These are phyloP conservation scores for Hyaloperonospora arabidopsidis DNA, from an alignment of 352 stramenopile species.

Conservation along the genomic window DNA sequence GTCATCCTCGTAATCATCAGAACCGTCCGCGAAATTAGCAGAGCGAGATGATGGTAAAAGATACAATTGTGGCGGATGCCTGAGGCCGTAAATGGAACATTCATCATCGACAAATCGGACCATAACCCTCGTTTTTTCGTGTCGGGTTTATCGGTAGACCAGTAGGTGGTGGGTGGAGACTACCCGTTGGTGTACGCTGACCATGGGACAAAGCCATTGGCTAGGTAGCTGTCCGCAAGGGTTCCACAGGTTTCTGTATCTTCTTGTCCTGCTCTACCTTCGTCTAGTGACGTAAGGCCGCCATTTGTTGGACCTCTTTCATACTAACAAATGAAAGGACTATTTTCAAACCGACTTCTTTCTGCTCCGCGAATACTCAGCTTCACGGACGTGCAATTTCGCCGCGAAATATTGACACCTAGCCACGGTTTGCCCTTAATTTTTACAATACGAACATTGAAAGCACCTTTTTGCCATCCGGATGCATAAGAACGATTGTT, in stretches of 20 bases:
- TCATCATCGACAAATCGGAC: too few relatives aligned
- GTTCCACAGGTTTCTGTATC: neutral
- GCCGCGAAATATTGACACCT: neutral
- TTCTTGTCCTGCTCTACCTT: neutral
- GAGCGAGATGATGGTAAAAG: too few relatives aligned
- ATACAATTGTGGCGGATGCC: too few relatives aligned
- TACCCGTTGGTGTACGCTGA: neutral
- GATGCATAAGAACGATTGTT: too few relatives aligned
- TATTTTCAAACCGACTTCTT: neutral
- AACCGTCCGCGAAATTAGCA: too few relatives aligned
- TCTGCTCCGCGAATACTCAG: neutral
- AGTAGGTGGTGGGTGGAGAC: neutral
- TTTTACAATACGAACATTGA: too few relatives aligned
- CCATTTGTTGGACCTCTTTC: neutral
- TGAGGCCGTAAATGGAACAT: too few relatives aligned
- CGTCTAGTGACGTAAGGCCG: neutral
- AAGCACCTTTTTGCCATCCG: too few relatives aligned
- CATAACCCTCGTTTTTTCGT: too few relatives aligned
- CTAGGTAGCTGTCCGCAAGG: neutral
- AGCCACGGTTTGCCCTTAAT: neutral
- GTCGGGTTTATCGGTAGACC: too few relatives aligned
- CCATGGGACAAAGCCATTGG: neutral
- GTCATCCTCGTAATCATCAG: too few relatives aligned
- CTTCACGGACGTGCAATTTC: neutral
- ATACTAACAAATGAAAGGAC: neutral